A percentile compares a stretch with the other conserved stretches of the same genome.
Conservation (phyloP, 2,329 filamentous ascomycete species). For the Arachnomyces sp. region DNA sequence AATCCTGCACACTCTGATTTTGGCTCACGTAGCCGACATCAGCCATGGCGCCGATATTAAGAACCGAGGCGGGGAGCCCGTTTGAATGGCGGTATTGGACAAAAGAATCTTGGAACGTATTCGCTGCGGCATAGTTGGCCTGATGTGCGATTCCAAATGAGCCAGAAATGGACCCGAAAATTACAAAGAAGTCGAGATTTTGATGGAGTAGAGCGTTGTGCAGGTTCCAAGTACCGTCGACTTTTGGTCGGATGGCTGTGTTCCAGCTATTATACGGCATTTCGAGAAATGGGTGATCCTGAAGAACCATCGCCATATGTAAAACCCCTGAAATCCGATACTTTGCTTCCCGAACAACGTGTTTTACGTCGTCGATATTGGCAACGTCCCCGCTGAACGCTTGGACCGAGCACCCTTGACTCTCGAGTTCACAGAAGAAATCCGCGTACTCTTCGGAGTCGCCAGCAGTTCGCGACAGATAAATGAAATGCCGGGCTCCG, state of each 20-base stretch:
- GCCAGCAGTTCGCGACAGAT: slow-evolving; percentile 26
- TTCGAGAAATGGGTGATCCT: slow-evolving; percentile 9
- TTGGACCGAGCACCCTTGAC: slow-evolving; percentile 15
- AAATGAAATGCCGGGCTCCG: slow-evolving; percentile 28
- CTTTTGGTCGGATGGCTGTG: slow-evolving; percentile 9
- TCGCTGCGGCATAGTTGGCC: slow-evolving; percentile 19
- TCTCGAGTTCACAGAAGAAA: slow-evolving; percentile 17
- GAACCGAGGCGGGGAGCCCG: slow-evolving; percentile 12
- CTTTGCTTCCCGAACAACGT: slow-evolving; percentile 9
- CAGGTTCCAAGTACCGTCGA: slow-evolving; percentile 15
- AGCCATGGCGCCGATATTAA: slow-evolving; percentile 23
- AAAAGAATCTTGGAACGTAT: slow-evolving; percentile 18
- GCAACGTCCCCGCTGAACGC: slow-evolving; percentile 16
- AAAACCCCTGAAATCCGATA: slow-evolving; percentile 16
- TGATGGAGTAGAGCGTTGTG: slow-evolving; percentile 9
- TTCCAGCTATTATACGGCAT: slow-evolving; percentile 12
- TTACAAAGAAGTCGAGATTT: slow-evolving; percentile 14
- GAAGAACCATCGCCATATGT: slow-evolving; percentile 19
- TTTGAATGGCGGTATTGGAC: slow-evolving; percentile 8
- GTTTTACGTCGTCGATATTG: slow-evolving; percentile 13
- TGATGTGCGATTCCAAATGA: slow-evolving; percentile 17
- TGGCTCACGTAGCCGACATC: neutral
- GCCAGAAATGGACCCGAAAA: slow-evolving; percentile 18
- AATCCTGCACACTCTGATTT: neutral
- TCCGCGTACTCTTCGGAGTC: slow-evolving; percentile 8